Evolutionary conservation across 805 yeast species (phyloP), one percentile per base, ranked within the genome.

Genomic region (Tetrapisispora namnaoensis): DNA sequence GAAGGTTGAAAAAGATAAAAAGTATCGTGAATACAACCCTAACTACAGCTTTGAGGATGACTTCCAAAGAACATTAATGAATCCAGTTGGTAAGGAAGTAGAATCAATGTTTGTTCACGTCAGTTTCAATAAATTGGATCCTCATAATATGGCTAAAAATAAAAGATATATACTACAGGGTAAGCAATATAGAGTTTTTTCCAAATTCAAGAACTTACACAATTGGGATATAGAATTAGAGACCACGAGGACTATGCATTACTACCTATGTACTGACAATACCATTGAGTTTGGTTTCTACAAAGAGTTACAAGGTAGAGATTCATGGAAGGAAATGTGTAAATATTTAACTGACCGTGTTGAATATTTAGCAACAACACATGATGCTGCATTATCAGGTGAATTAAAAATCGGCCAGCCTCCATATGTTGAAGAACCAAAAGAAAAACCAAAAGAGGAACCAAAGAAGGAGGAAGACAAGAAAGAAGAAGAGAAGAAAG

Each of bases 101-200:
- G 56, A 62, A 13, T 55, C 62, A 14, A 58, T 68, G 60, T 68
- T 70, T 32, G 64, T 68, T 13, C 74, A 70, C 54, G 67, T 70
- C 18, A 65, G 69, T 50, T 64, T 49, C 49, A 68, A 68, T 32
- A 70, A 70, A 52, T 57, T 67, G 34, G 65, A 65, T 46, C 74
- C 74, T 37, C 55, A 55, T 47, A 48, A 50, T 27, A 50, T 69
- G 39, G 49, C 53, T 20, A 35, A 47, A 4, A 54, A 56, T 11
- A 47, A 51, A 3, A 51, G 47, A 13, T 61, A 54, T 42, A 34
- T 55, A 22, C 47, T 50, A 24, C 37, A 49, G 20, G 62, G 61
- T n/a, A 18, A 53, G 21, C 65, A 59, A 32, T 52, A 60, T 42
- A 55, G 68, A 42, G 59, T 56, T 1, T 61, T 58, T 37, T 42